phyloP scores from a whole-genome alignment of 352 stramenopile species.

The Phytophthora hibernalis region DNA sequence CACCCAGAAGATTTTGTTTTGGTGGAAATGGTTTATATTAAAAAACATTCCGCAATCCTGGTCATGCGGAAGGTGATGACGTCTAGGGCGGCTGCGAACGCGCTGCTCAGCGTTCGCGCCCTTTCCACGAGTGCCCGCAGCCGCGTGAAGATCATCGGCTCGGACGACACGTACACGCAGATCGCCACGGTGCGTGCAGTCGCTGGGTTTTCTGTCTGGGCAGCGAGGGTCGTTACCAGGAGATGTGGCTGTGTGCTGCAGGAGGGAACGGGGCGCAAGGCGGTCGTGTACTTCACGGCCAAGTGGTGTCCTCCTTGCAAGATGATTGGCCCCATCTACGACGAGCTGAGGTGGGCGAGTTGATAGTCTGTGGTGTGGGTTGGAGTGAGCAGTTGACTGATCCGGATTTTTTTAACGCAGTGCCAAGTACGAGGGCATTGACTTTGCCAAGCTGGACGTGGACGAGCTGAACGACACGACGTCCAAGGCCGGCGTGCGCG shows the following conservation, averaged over 20 bases:
- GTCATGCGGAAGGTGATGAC: slow-evolving; percentile 49
- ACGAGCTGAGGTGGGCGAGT: slow-evolving; percentile 74
- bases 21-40: too few relatives aligned
- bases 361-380: neutral
- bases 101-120: slow-evolving; percentile 35
- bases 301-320: slow-evolving; percentile 93
- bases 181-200: slow-evolving; percentile 59
- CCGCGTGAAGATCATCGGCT: slow-evolving; percentile 79
- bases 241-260: slow-evolving; percentile 23
- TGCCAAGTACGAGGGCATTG: slow-evolving; percentile 64
- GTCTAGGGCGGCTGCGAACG: slow-evolving; percentile 22
- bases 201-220: neutral
- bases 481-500: slow-evolving; percentile 79
- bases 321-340: slow-evolving; percentile 90
- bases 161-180: slow-evolving; percentile 75
- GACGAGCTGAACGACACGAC: slow-evolving; percentile 86
- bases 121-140: slow-evolving; percentile 54
- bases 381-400: slow-evolving; percentile 2
- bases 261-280: slow-evolving; percentile 69
- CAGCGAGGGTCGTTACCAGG: neutral
- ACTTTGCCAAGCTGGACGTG: slow-evolving; percentile 89
- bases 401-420: slow-evolving; percentile 34
- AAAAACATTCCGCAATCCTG: too few relatives aligned
- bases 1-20: too few relatives aligned
- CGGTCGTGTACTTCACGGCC: slow-evolving; percentile 91